These are phyloP conservation scores for Nicotiana benthamiana DNA, from an alignment of 257 asterid species.

Conservation along the genomic window DNA sequence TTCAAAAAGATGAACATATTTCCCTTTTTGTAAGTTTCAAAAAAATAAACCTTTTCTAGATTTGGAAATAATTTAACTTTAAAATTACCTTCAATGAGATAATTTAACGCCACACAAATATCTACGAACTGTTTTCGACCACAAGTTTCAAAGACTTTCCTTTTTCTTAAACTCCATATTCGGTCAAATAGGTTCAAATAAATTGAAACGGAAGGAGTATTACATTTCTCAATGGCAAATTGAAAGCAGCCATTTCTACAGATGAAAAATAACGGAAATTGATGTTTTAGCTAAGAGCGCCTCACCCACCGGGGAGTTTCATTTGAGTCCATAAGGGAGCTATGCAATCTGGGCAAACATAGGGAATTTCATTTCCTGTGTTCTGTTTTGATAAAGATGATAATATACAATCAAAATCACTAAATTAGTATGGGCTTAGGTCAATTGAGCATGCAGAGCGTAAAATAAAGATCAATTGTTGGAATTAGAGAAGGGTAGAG, in stretches of 20 bases:
- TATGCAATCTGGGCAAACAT: not conserved
- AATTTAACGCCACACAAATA: too few species aligned
- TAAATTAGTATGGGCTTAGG: not conserved
- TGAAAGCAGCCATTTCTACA: not conserved
- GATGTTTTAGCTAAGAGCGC: not conserved
- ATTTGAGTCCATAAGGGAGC: not conserved
- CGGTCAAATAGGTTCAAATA: too few species aligned
- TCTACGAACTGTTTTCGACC: too few species aligned
- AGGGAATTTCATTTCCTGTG: not conserved
- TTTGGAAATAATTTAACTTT: too few species aligned
- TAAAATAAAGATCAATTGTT: not conserved
- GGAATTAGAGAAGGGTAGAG: not conserved
- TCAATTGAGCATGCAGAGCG: not conserved
- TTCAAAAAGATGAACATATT: too few species aligned
- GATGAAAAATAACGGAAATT: too few species aligned
- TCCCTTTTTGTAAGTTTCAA: too few species aligned
- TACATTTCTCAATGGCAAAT: not conserved
- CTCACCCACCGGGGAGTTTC: not conserved
- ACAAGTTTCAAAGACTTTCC: too few species aligned
- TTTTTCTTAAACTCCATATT: too few species aligned
- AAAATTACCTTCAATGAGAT: too few species aligned
- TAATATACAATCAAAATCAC: not conserved
- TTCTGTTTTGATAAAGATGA: not conserved
- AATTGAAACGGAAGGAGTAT: too few species aligned
- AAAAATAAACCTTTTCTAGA: too few species aligned